phyloP scores from a whole-genome alignment of 345 rosid genomes.

The Sonneratia alba region DNA sequence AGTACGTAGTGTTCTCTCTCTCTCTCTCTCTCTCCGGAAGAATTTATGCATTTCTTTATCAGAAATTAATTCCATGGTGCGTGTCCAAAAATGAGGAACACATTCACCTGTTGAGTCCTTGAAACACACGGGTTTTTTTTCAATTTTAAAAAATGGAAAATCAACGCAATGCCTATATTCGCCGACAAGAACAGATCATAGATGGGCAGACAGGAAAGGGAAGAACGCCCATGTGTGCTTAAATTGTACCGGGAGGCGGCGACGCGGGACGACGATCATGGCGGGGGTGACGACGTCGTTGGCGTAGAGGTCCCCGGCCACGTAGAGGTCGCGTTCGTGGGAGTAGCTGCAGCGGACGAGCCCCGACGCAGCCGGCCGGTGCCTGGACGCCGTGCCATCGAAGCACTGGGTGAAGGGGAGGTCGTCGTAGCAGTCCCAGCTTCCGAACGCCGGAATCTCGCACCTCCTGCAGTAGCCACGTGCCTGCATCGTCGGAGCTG shows the following conservation, averaged over 20 bases:
- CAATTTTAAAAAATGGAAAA: too few relatives aligned
- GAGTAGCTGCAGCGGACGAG: slow-evolving; percentile 63
- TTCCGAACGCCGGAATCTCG: too few relatives aligned
- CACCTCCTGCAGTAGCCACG: slow-evolving; percentile 4
- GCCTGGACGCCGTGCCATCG: slow-evolving; percentile 68
- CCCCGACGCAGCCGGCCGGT: slow-evolving; percentile 16
- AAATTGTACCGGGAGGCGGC: slow-evolving; percentile 38
- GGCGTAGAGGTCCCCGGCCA: slow-evolving; percentile 83
- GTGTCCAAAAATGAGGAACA: neutral
- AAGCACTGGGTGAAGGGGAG: slow-evolving; percentile 90
- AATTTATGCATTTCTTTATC: neutral
- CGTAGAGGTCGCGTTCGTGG: slow-evolving; percentile 74
- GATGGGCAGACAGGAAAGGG: too few relatives aligned
- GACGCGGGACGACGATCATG: slow-evolving; percentile 88
- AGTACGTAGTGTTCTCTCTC: too few relatives aligned
- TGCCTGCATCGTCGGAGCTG: neutral
- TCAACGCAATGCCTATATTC: too few relatives aligned
- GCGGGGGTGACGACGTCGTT: slow-evolving; percentile 73
- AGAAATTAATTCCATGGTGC: neutral
- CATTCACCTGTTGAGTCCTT: too few relatives aligned
- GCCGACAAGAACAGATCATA: too few relatives aligned
- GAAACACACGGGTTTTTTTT: too few relatives aligned
- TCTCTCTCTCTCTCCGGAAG: too few relatives aligned
- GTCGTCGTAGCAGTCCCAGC: slow-evolving; percentile 18
- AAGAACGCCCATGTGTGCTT: neutral